Percentiles rank a stretch among this genome's conserved stretches.
These are phyloP conservation scores for Mycena capillaripes DNA, from an alignment of 768 basidiomycete species.

Conservation along the genomic window DNA sequence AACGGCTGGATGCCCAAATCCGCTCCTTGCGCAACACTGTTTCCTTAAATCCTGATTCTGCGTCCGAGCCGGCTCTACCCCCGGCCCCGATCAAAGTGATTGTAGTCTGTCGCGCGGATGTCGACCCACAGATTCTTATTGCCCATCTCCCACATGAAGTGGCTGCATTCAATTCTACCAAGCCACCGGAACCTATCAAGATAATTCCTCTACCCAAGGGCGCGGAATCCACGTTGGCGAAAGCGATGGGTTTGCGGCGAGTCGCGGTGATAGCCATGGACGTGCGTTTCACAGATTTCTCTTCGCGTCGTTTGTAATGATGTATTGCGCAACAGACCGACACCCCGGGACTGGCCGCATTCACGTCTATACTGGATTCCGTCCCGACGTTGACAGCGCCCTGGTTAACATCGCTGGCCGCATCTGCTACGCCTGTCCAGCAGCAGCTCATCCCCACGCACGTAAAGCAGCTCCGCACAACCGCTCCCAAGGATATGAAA, in stretches of 20 bases:
- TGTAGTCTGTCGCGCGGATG: constrained; percentile 81
- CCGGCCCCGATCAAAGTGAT: constrained; percentile 57
- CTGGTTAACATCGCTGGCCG: constrained; percentile 65
- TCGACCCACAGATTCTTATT: constrained; percentile 79
- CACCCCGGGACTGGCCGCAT: constrained; percentile 52
- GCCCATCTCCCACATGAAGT: constrained; percentile 84
- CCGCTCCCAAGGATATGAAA: constrained; percentile 85
- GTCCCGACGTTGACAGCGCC: constrained; percentile 73
- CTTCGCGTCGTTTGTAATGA: constrained; percentile 4
- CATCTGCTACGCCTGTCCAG: constrained; percentile 30
- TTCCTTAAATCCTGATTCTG: constrained; percentile 39
- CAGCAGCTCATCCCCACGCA: constrained; percentile 74
- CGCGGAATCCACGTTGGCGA: constrained; percentile 73
- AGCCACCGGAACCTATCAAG: constrained; percentile 55
- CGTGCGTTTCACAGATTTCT: constrained; percentile 55
- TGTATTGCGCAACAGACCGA: constrained; percentile 48
- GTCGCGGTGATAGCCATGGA: constrained; percentile 77
- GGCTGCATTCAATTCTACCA: constrained; percentile 78
- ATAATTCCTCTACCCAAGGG: constrained; percentile 77
- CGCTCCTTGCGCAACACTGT: constrained; percentile 45
- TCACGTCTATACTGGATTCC: constrained; percentile 58
- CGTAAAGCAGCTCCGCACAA: constrained; percentile 85
- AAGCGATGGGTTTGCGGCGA: constrained; percentile 74
- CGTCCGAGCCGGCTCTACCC: constrained; percentile 29
- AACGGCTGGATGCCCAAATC: constrained; percentile 73